Base-by-base conservation (phyloP, 495 filamentous ascomycete genomes). In the Aspergillus taichungensis region DNA sequence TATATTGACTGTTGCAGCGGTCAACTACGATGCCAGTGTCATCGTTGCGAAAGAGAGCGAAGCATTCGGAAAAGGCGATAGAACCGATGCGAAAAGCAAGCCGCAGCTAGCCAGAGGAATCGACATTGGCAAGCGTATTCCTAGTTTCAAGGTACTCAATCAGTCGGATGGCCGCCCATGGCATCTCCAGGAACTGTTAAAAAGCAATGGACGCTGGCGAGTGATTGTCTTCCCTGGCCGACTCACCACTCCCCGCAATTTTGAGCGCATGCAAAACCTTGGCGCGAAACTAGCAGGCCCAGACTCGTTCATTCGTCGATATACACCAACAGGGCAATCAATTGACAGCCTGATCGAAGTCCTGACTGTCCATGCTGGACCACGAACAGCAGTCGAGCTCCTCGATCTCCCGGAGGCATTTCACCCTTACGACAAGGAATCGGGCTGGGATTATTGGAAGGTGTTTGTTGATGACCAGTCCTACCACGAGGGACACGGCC, bases 211-310 rank as follows among this genome's bases (percentile, higher is more conserved):
- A 0, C 63, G 70, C 8, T 87, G 76, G 63, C 57, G 78, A 6
- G 52, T 85, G 34, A 64, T 86, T n/a, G 46, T 85, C 9, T 84
- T 86, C 43, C 74, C 76, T 0, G 82, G 81, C 2, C 64, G 78
- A 50, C 54, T 84, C 5, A 48, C 59, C 9, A 3, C 61, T 18
- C 13, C 56, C 37, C 18, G 5, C 0, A 72, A 78, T 49, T 57
- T 51, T 36, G 30, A 54, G 5, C 62, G 76, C 12, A 52, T 82
- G 1, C 55, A 73, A 4, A 43, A 41, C 2, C 66, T 83, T 24
- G 74, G 76, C 29, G 52, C 56, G 3, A 46, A 40, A 13, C 64
- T 83, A 13, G 55, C 52, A 3, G 44, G 8, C 0, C 29, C 32
- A 1, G 34, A 63, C 76, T 50, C 75, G 62, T 72, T 79, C 48